These are phyloP conservation scores for Colletotrichum eremochloae DNA, from an alignment of 2,329 filamentous ascomycete species.

Conservation along the genomic window DNA sequence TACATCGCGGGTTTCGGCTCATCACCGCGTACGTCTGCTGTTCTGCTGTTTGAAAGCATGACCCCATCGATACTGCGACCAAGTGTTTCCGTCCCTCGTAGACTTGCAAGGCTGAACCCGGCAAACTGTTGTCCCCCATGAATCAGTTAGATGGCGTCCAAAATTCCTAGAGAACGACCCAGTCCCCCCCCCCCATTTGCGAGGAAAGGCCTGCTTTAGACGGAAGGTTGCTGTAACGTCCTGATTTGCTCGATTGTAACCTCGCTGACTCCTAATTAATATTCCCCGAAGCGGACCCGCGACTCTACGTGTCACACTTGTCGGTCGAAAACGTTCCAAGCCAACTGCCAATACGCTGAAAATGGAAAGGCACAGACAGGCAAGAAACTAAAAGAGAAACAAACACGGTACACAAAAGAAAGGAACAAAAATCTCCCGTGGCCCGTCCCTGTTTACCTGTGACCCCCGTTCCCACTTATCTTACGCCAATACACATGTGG, in stretches of 20 bases:
- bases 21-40: too few species aligned
- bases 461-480: constrained; percentile 23
- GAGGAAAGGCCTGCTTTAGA: constrained; percentile 24
- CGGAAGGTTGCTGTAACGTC: constrained; percentile 6
- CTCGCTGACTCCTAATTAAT: neutral
- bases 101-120: constrained; percentile 14
- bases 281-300: constrained; percentile 3
- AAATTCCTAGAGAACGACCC: constrained; percentile 15
- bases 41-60: constrained; percentile 1
- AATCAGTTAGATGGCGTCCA: constrained; percentile 27
- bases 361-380: neutral
- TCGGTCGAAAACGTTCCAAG: neutral
- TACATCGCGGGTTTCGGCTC: neutral
- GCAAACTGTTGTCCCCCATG: neutral
- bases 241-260: constrained; percentile 12
- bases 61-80: constrained; percentile 14
- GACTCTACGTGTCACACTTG: neutral
- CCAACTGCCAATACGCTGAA: neutral
- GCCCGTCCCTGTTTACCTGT: constrained; percentile 13
- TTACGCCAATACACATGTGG: constrained; percentile 26
- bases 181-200: constrained; percentile 13
- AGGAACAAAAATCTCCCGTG: neutral
- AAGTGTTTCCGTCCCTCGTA: neutral
- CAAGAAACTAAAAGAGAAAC: neutral
- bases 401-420: neutral